Evolutionary conservation across 2,329 filamentous ascomycete genomes (phyloP).

Genomic region (Xylariaceae sp.): DNA sequence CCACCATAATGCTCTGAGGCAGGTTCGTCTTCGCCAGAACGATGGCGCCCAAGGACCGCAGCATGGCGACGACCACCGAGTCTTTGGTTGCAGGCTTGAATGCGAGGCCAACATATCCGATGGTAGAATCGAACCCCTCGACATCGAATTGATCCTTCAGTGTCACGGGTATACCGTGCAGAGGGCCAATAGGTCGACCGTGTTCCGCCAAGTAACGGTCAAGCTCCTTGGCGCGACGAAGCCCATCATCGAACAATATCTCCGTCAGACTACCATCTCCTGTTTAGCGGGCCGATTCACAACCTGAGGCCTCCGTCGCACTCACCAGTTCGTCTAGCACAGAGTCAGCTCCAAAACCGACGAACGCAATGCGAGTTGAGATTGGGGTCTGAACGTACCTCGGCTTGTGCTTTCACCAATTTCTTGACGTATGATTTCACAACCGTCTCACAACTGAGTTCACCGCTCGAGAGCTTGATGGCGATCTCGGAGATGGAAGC

Average conservation of each 20-base stretch:
- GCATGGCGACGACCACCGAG: constrained; percentile 45
- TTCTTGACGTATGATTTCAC: no score
- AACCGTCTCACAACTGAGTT: no score
- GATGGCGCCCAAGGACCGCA: constrained; percentile 48
- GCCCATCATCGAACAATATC: constrained; percentile 26
- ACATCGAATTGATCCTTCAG: constrained; percentile 62
- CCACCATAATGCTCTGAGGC: constrained; percentile 32
- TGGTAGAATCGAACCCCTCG: constrained; percentile 52
- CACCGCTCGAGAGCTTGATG: no score
- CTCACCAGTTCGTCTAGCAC: no score
- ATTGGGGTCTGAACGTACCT: no score
- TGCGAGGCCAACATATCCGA: constrained; percentile 53
- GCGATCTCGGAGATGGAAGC: no score
- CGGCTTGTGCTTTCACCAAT: no score
- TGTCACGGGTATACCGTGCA: constrained; percentile 29
- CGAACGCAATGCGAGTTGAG: no score
- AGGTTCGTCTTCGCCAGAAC: constrained; percentile 50
- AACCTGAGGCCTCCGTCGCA: no score
- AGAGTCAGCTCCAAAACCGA: no score
- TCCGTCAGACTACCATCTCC: constrained; percentile 26
- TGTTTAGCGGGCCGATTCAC: no score
- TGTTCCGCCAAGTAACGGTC: constrained; percentile 19
- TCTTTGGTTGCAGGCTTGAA: constrained; percentile 47
- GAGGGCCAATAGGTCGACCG: constrained; percentile 19
- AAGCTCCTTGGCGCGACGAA: constrained; percentile 24